Evolutionary conservation across 2,329 filamentous ascomycete genomes (phyloP).

Genomic region (Tolypocladium nubicola): DNA sequence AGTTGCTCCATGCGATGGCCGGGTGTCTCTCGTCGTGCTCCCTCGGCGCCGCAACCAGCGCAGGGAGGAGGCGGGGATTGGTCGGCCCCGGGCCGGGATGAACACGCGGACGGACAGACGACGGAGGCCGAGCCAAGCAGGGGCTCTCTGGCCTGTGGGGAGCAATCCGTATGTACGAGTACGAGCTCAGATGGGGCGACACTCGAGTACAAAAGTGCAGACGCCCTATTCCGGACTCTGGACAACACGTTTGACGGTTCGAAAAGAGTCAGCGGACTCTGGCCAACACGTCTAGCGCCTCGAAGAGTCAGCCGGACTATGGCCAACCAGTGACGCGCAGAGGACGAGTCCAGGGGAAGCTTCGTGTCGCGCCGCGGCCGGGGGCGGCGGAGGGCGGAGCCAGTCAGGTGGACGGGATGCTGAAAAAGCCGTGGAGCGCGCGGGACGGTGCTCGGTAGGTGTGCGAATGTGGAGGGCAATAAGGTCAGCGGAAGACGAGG

Average conservation of each 20-base stretch:
- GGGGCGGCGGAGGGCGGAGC: background rate
- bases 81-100: background rate
- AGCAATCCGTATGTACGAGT: background rate
- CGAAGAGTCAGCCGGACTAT: background rate
- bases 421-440: background rate
- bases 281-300: no score
- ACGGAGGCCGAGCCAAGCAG: background rate
- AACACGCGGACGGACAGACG: no score
- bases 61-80: background rate
- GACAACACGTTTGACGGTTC: no score
- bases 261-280: no score
- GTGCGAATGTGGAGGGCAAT: background rate
- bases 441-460: background rate
- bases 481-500: background rate
- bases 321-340: background rate
- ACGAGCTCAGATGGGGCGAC: background rate
- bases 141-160: background rate
- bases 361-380: background rate
- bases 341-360: background rate
- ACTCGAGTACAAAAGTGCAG: background rate
- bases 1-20: slow-evolving; percentile 4
- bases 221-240: background rate
- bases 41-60: background rate
- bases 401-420: background rate
- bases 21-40: background rate